Percentiles rank a stretch among this genome's conserved stretches.
Conservation (phyloP, 805 yeast species). For the Candida sphagnicola region DNA sequence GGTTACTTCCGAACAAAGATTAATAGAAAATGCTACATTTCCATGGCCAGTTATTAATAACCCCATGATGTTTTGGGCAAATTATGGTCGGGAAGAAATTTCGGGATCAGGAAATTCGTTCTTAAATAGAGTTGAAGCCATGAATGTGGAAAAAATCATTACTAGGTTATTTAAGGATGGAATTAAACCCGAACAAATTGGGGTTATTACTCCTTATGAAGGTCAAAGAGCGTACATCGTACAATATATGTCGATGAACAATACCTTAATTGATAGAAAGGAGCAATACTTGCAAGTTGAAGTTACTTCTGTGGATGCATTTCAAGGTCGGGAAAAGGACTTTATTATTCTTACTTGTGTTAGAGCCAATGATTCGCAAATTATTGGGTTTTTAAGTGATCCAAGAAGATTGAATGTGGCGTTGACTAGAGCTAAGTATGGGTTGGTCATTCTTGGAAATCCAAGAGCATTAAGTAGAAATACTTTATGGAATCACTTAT, state of each 20-base stretch:
- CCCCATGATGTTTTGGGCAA: conserved; percentile 97
- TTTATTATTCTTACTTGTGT: conserved; percentile 42
- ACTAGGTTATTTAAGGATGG: conserved; percentile 74
- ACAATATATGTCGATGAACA: conserved; percentile 72
- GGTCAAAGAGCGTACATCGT: conserved; percentile 84
- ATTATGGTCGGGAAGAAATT: conserved; percentile 84
- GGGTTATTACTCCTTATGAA: conserved; percentile 91
- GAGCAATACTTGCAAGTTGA: conserved; percentile 70
- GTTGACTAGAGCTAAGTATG: conserved; percentile 40
- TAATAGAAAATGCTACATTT: conserved; percentile 50
- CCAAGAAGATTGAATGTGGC: conserved; percentile 44
- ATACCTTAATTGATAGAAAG: conserved; percentile 52
- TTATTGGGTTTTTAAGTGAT: conserved; percentile 40
- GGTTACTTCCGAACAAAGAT: conserved; percentile 72
- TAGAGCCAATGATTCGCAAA: conserved; percentile 38
- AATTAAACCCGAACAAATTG: conserved; percentile 74
- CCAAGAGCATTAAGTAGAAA: conserved; percentile 72
- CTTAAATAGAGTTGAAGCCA: conserved; percentile 83
- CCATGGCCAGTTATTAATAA: conserved; percentile 87
- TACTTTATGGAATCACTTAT: conserved; percentile 71
- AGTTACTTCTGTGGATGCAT: conserved; percentile 57
- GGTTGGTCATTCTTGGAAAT: conserved; percentile 66
- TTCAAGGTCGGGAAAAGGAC: conserved; percentile 44
- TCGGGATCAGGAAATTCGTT: conserved; percentile 77
- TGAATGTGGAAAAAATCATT: conserved; percentile 78